Percentiles rank a stretch among this genome's conserved stretches.
phyloP scores from a whole-genome alignment of 768 basidiomycete genomes.

The Calocera cornea region DNA sequence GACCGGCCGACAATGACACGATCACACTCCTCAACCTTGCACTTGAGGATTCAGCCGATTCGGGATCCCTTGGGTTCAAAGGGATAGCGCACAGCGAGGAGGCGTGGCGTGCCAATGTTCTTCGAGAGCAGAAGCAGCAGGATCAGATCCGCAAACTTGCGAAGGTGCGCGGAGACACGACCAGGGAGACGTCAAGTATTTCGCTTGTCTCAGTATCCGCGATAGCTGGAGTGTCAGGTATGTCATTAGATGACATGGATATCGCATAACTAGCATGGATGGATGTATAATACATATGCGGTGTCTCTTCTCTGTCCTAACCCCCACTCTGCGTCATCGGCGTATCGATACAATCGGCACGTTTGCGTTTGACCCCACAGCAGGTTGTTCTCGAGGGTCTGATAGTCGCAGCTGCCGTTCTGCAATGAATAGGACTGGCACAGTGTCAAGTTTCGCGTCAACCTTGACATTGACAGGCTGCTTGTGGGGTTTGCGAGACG shows the following conservation, averaged over 20 bases:
- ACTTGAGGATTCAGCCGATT: constrained; percentile 28
- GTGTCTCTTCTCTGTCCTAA: background rate
- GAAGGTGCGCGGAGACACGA: background rate
- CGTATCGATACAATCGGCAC: background rate
- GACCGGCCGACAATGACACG: constrained; percentile 69
- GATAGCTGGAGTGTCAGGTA: background rate
- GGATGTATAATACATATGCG: background rate
- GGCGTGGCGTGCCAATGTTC: background rate
- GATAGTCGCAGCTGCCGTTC: background rate
- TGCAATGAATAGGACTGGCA: background rate
- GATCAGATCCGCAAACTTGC: background rate
- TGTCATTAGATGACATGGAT: background rate
- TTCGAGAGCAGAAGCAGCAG: background rate
- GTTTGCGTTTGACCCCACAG: background rate
- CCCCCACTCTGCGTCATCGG: background rate
- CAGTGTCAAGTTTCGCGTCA: background rate
- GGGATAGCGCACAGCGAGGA: background rate
- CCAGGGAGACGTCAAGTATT: background rate
- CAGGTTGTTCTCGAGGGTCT: background rate
- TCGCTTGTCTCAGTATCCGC: background rate
- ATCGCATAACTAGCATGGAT: background rate
- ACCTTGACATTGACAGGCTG: background rate
- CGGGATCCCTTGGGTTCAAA: background rate
- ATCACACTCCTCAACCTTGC: constrained; percentile 72
- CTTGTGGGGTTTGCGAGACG: background rate